Evolutionary conservation across 768 basidiomycete genomes (phyloP), one percentile per base, ranked within the genome.

Genomic region (Naganishia onofrii): DNA sequence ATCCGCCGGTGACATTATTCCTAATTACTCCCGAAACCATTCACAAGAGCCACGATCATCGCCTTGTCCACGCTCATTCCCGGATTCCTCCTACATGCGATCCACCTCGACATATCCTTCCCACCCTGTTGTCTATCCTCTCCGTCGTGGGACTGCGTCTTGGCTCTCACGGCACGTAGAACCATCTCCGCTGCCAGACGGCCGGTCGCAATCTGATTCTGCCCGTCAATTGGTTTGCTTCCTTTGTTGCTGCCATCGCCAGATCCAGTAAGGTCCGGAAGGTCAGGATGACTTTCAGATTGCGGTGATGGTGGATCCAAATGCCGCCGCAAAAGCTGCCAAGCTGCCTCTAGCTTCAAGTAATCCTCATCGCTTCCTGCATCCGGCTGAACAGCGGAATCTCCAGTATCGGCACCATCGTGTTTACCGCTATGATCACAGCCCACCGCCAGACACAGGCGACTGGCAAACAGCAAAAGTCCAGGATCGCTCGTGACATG

Each of bases 101-200:
- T 76, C 76, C 76, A 77, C 28, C 60, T 48, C 10, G 32, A 38
- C 55, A 67, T 34, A 12, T 26, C 69, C 21, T 34, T 36, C 28
- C 58, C 46, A 29, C 55, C 56, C 42, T 29, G 34, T 13, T 34
- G 32, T n/a, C 38, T 63, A 23, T 63, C 60, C 21, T 63, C 60
- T 21, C 60, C 60, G 4, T 63, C 60, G 26, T 63, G 36, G 10
- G 63, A 66, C 34, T 51, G 44, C 66, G 67, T 71, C 42, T 72
- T 63, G 29, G 44, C 44, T 31, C 66, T 53, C 29, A 68, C 71
- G 12, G 67, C 67, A 10, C 77, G 58, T n/a, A 79, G 65, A 23
- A 80, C 76, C 65, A 79, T 60, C 67, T 80, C 79, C n/a, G 78
- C 77, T 29, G 79, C 79, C 75, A 78, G 76, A 48, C 76, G 74